Evolutionary conservation across 2,329 filamentous ascomycete genomes (phyloP).

Genomic region (Mycosphaerella sp.): DNA sequence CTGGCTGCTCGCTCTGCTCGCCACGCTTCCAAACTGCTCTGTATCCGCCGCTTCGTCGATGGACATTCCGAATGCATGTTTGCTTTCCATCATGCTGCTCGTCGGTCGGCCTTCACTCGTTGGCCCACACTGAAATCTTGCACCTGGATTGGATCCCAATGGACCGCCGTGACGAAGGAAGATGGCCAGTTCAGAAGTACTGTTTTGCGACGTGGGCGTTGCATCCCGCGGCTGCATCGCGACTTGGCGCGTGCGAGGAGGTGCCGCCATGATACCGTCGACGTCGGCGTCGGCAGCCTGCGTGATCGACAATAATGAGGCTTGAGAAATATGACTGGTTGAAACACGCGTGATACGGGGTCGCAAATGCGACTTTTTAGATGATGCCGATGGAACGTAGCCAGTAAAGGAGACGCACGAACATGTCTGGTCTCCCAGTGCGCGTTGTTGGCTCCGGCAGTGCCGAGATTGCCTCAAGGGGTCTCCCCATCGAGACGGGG

Average conservation of each 20-base stretch:
- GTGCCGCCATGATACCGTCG: constrained; percentile 1
- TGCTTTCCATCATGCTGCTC: not conserved
- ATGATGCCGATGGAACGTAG: not conserved
- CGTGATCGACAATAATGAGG: constrained; percentile 3
- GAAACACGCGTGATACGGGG: constrained; percentile 1
- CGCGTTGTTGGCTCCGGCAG: constrained; percentile 3
- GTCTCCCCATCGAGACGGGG: no score
- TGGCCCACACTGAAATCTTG: constrained; percentile 8
- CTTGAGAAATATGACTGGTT: not conserved
- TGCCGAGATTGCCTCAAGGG: constrained; percentile 1
- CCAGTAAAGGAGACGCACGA: constrained; percentile 4
- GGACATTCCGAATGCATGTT: constrained; percentile 2
- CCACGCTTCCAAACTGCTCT: not conserved
- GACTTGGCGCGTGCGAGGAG: constrained; percentile 1
- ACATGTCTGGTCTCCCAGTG: not conserved
- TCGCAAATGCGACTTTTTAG: constrained; percentile 1
- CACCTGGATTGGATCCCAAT: constrained; percentile 1
- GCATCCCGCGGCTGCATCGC: constrained; percentile 9
- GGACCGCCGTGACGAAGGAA: constrained; percentile 9
- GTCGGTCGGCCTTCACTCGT: not conserved
- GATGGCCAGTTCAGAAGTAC: constrained; percentile 6
- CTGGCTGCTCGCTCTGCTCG: constrained; percentile 3
- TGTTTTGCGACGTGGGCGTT: constrained; percentile 5
- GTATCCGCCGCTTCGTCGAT: not conserved
- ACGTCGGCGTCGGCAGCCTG: not conserved